These are phyloP conservation scores for Annulohypoxylon truncatum DNA, from an alignment of 2,329 filamentous ascomycete genomes.

Conservation along the genomic window DNA sequence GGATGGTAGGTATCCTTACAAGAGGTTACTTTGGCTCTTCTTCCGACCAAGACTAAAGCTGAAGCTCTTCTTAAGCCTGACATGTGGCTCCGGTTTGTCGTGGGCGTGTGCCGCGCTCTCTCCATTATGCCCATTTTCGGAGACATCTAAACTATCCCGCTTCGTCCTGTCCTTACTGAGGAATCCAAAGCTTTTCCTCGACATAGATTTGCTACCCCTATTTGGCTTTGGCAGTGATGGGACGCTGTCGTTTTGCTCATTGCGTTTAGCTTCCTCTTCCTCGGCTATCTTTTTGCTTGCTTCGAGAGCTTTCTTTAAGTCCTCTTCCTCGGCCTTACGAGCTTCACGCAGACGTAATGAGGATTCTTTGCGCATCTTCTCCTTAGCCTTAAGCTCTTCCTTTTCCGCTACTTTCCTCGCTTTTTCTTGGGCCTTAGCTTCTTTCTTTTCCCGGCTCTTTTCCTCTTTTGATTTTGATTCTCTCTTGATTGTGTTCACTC, in stretches of 20 bases:
- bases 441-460: constrained; percentile 76
- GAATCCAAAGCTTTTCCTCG: constrained; percentile 79
- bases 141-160: constrained; percentile 51
- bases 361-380: constrained; percentile 57
- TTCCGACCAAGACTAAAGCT: constrained; percentile 75
- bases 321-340: constrained; percentile 62
- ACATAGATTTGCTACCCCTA: constrained; percentile 81
- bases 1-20: constrained; percentile 38
- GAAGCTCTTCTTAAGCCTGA: constrained; percentile 71
- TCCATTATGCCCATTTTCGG: constrained; percentile 48
- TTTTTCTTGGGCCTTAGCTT: constrained; percentile 67
- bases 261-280: constrained; percentile 66
- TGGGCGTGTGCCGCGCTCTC: constrained; percentile 48
- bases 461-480: constrained; percentile 66
- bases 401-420: constrained; percentile 60
- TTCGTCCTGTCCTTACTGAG: constrained; percentile 64
- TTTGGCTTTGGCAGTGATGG: constrained; percentile 71
- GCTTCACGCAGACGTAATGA: constrained; percentile 52
- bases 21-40: constrained; percentile 69
- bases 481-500: constrained; percentile 47
- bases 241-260: constrained; percentile 60
- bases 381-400: constrained; percentile 57
- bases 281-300: constrained; percentile 66
- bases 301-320: constrained; percentile 69
- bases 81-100: constrained; percentile 56